phyloP scores from a whole-genome alignment of 805 yeast species.

The Candida ovalis region DNA sequence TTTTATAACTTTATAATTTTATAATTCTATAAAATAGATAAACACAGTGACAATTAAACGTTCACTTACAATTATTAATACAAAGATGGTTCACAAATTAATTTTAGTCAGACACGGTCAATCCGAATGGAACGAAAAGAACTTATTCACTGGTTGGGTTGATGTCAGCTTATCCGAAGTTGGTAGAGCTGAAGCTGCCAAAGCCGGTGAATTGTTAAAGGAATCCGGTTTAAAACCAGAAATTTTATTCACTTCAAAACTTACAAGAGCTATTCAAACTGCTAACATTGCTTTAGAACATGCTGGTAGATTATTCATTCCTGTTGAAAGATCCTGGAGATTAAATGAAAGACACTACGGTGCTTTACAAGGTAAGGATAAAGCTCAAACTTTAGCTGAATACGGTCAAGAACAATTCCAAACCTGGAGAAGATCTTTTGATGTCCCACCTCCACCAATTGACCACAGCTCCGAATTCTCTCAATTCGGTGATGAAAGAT shows the following conservation, averaged over 20 bases:
- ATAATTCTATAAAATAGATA: neutral
- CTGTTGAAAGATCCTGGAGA: constrained; percentile 95
- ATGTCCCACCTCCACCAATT: constrained; percentile 92
- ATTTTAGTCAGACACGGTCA: constrained; percentile 98
- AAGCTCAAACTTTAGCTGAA: constrained; percentile 83
- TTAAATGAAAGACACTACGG: constrained; percentile 99
- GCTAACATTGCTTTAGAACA: constrained; percentile 89
- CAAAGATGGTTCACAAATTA: constrained; percentile 46
- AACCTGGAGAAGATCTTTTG: constrained; percentile 96
- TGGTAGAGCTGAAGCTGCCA: constrained; percentile 87
- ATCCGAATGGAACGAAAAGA: constrained; percentile 98
- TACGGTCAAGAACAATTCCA: constrained; percentile 93
- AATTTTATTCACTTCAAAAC: constrained; percentile 83
- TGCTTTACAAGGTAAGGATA: constrained; percentile 97
- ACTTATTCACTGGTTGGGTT: constrained; percentile 98
- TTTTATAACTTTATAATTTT: neutral
- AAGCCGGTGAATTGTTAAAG: constrained; percentile 89
- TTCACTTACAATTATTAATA: neutral
- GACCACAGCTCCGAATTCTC: constrained; percentile 75
- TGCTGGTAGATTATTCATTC: constrained; percentile 88
- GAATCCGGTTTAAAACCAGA: constrained; percentile 85
- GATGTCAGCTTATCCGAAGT: constrained; percentile 80
- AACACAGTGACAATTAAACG: neutral
- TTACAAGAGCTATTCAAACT: constrained; percentile 94
- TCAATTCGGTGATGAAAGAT: constrained; percentile 83